Evolutionary conservation across 73 alveolate genomes (phyloP), one percentile per base, ranked within the genome.

Genomic region (Paramecium octaurelia): DNA sequence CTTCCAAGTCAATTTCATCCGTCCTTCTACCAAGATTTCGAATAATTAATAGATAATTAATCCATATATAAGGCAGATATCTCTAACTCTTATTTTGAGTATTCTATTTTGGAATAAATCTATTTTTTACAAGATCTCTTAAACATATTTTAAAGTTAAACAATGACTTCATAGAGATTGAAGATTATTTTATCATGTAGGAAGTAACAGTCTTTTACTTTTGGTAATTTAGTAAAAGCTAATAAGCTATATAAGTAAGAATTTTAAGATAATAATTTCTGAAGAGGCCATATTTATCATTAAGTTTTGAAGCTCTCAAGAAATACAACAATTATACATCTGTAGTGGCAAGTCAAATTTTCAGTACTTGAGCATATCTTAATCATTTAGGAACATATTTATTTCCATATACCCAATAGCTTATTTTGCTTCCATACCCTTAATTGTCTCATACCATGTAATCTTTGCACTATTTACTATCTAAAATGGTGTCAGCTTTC

Each of bases 301-400:
- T 36, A 16, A 64, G n/a, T 73, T n/a, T 73, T 3, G 92, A 69
- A n/a, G 95, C 98, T 27, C 98, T 93, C 2, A 92, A 38, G 58
- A 97, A 90, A 50, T 97, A 98, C 31, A 97, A 86, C 40, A 95
- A 54, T 34, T 96, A 92, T 1, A 95, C 95, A 85, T 95, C 96
- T 1, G 99, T 96, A 7, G 99, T 97, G 12, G 99, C 99, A 92
- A 96, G 99, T 98, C 99, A 97, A 11, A 97, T 96, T 35, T 98
- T 94, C 14, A 90, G 64, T 43, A 97, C 99, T 75, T 96, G 85
- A 18, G 98, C 92, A 94, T 97, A 98, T 94, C 99, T 93, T 44
- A 96, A 90, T 24, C 95, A 58, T 42, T 48, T 23, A 10, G 99
- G 98, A 2, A 97, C 34, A 48, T 92, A 21, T 14, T 98, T 92